These are phyloP conservation scores for Lathyrus sativus DNA, from an alignment of 306 rosid species.

Conservation along the genomic window DNA sequence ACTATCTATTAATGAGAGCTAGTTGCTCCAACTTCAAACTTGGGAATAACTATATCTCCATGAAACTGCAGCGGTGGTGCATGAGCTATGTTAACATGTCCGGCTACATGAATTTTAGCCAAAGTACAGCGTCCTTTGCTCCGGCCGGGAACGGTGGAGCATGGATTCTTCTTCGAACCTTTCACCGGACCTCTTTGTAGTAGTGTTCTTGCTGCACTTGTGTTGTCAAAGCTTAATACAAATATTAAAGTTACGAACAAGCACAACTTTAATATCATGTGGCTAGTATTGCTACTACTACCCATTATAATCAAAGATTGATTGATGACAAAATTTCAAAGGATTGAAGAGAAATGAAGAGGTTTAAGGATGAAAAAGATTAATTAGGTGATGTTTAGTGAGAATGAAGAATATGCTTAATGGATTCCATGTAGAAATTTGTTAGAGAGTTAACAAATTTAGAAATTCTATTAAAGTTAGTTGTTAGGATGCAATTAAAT, in stretches of 20 bases:
- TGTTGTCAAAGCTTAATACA: neutral
- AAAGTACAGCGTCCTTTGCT: slow-evolving; percentile 40
- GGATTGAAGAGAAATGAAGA: no score
- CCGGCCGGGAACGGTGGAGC: slow-evolving; percentile 45
- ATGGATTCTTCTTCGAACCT: slow-evolving; percentile 36
- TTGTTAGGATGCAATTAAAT: no score
- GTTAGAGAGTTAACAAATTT: no score
- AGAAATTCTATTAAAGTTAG: no score
- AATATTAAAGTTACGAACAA: slow-evolving; percentile 20
- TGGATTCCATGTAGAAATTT: no score
- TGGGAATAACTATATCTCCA: no score
- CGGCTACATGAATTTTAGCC: slow-evolving; percentile 31
- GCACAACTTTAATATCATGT: slow-evolving; percentile 21
- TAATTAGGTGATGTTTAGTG: neutral
- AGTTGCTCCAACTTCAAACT: no score
- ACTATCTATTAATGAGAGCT: neutral
- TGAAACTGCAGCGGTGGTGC: neutral
- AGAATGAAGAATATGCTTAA: neutral
- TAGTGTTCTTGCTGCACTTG: slow-evolving; percentile 33
- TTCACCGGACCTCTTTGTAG: slow-evolving; percentile 41
- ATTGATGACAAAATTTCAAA: no score
- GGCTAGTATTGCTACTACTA: no score
- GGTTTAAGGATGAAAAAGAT: neutral
- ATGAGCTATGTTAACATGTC: neutral
- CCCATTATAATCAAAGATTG: no score